Percentiles rank a stretch among this genome's conserved stretches.
Conservation (phyloP, 257 asterid species). For the Oldenlandia corymbosa region DNA sequence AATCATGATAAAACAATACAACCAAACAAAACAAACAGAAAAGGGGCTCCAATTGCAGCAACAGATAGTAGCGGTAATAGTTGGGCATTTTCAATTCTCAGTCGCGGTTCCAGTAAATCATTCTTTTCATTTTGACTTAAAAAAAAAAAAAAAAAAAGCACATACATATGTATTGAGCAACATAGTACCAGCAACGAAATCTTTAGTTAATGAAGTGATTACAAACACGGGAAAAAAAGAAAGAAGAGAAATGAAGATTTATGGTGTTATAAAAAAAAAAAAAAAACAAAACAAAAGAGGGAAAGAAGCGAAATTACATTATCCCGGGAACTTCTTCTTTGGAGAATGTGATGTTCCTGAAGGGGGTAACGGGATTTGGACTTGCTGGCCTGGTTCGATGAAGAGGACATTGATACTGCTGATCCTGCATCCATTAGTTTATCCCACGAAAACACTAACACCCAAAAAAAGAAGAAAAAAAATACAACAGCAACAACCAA, state of each 20-base stretch:
- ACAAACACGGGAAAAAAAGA: too few species aligned
- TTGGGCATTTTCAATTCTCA: not conserved
- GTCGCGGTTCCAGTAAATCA: not conserved
- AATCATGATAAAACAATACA: too few species aligned
- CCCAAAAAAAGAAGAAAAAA: not conserved
- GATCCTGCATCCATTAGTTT: conserved; percentile 72
- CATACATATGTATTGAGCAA: too few species aligned
- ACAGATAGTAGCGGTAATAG: too few species aligned
- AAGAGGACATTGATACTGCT: conserved; percentile 16
- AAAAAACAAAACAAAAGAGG: too few species aligned
- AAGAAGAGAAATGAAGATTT: too few species aligned
- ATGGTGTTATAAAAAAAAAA: too few species aligned
- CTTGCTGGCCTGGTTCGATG: conserved; percentile 52
- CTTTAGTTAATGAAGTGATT: too few species aligned
- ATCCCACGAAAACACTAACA: conserved; percentile 22
- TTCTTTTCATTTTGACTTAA: not conserved
- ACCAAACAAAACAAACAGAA: too few species aligned
- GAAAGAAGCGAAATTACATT: conserved; percentile 40
- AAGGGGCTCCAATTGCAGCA: too few species aligned
- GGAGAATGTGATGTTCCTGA: conserved; percentile 65
- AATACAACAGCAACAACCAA: not conserved
- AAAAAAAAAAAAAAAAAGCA: not conserved
- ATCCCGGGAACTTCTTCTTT: conserved; percentile 54
- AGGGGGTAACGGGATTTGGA: conserved; percentile 61
- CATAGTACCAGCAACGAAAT: too few species aligned